Evolutionary conservation across 2,329 filamentous ascomycete species (phyloP).

Genomic region (Alternaria angustiovoidea): DNA sequence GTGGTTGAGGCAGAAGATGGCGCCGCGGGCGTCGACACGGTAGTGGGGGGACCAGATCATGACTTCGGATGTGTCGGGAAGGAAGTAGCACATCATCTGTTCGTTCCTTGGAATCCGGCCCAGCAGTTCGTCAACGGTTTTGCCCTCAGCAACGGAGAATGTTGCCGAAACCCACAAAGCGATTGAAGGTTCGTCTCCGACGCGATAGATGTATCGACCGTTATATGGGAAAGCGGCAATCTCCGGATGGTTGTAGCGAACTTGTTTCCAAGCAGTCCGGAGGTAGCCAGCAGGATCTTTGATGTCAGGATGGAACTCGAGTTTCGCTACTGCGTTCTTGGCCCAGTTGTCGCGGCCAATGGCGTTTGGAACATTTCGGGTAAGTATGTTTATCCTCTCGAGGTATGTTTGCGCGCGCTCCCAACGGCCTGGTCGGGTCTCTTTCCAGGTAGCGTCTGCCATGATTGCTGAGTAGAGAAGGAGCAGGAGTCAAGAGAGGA

Average conservation of each 20-base stretch:
- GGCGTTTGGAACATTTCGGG: conserved; percentile 36
- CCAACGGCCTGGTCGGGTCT: conserved; percentile 36
- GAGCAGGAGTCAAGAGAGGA: neutral
- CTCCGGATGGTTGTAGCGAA: conserved; percentile 38
- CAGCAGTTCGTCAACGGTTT: conserved; percentile 30
- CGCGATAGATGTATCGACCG: conserved; percentile 34
- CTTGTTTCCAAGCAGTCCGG: conserved; percentile 34
- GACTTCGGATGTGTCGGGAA: conserved; percentile 31
- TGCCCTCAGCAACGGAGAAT: conserved; percentile 26
- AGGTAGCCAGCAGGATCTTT: conserved; percentile 30
- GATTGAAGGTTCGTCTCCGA: conserved; percentile 30
- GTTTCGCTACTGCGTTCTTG: conserved; percentile 35
- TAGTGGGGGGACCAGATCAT: conserved; percentile 37
- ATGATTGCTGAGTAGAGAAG: neutral
- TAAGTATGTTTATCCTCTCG: conserved; percentile 34
- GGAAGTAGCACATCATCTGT: conserved; percentile 38
- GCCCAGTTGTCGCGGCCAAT: conserved; percentile 37
- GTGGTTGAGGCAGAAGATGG: conserved; percentile 34
- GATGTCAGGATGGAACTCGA: conserved; percentile 29
- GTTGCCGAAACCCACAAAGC: conserved; percentile 35
- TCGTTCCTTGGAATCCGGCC: conserved; percentile 36
- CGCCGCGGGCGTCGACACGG: conserved; percentile 36
- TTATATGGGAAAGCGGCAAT: conserved; percentile 37
- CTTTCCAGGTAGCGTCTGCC: conserved; percentile 27
- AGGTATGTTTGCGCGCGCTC: conserved; percentile 34